Conservation (phyloP, 805 yeast genomes). For the Phaffomyces antillensis region DNA sequence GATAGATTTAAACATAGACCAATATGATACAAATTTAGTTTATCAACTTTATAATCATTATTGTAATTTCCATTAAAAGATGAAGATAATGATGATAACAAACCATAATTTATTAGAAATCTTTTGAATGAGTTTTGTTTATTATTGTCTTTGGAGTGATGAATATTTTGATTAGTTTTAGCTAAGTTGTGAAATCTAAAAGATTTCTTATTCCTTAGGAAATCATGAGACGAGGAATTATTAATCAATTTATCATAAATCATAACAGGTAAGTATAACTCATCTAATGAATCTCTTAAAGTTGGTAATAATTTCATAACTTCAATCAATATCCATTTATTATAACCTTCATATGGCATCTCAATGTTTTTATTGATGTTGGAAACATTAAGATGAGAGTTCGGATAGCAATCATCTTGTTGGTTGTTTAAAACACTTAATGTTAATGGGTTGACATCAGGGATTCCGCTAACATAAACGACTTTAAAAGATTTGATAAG, state of each 20-base stretch:
- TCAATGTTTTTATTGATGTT: no score
- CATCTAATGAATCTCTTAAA: background rate
- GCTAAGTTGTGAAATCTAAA: no score
- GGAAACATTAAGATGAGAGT: background rate
- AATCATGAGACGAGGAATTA: background rate
- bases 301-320: background rate
- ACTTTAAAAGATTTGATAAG: background rate
- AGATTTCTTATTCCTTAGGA: background rate
- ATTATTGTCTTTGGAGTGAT: no score
- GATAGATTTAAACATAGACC: constrained; percentile 2
- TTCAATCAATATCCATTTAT: no score
- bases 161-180: no score
- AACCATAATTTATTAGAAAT: background rate
- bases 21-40: constrained; percentile 3
- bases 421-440: background rate
- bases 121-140: no score
- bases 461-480: background rate
- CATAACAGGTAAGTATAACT: background rate
- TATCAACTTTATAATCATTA: background rate
- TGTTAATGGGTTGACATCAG: background rate
- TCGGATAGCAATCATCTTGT: background rate
- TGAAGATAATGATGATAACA: background rate
- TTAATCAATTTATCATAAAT: background rate
- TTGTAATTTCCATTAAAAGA: no score
- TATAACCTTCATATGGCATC: background rate